phyloP scores from a whole-genome alignment of 23 red algal genomes.

The Gracilaria gracilis region DNA sequence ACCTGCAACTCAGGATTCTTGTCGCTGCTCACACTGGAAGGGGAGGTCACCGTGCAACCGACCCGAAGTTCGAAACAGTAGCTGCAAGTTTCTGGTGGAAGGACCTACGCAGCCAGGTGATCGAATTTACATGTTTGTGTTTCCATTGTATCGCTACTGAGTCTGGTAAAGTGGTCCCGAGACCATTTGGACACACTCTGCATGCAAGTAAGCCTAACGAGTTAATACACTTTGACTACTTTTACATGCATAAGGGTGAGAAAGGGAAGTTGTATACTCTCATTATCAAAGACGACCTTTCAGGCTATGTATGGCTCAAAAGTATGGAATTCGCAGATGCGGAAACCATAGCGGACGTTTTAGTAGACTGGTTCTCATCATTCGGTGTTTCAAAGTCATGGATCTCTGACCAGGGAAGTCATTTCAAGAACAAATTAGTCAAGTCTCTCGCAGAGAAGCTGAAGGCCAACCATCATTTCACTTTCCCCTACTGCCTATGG shows the following conservation, averaged over 20 bases:
- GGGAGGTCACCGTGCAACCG: slow-evolving; percentile 18
- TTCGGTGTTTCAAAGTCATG: slow-evolving; percentile 2
- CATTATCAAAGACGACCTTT: slow-evolving; percentile 14
- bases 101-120: not conserved
- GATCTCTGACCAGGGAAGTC: slow-evolving; percentile 2
- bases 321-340: not conserved
- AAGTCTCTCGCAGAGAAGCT: not conserved
- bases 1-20: slow-evolving; percentile 12
- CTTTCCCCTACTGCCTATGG: slow-evolving; percentile 43
- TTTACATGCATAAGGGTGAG: not conserved
- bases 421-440: not conserved
- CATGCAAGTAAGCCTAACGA: slow-evolving; percentile 28
- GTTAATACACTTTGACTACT: slow-evolving; percentile 30
- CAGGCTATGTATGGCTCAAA: not conserved
- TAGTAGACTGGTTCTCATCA: slow-evolving; percentile 2
- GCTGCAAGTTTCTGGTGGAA: slow-evolving; percentile 7
- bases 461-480: not conserved
- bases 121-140: not conserved
- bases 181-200: slow-evolving; percentile 1
- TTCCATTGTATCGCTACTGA: slow-evolving; percentile 35
- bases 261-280: slow-evolving; percentile 6
- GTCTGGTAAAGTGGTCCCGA: slow-evolving; percentile 1
- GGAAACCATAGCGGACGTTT: not conserved
- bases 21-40: slow-evolving; percentile 19
- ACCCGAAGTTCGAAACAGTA: not conserved